Percentiles rank a stretch among this genome's conserved stretches.
phyloP scores from a whole-genome alignment of 495 filamentous ascomycete genomes.

The Achaetomiella virescens region DNA sequence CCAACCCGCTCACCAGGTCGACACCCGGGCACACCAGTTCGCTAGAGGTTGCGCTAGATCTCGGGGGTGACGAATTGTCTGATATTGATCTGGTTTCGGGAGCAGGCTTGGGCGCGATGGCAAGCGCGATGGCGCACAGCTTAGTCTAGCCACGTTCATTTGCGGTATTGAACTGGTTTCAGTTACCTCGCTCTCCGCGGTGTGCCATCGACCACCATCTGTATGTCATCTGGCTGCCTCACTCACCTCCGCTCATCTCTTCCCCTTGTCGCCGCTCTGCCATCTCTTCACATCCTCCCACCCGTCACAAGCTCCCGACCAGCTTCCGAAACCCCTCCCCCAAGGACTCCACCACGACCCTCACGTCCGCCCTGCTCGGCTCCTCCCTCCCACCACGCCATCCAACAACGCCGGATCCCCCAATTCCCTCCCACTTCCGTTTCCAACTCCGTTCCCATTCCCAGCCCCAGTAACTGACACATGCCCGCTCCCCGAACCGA shows the following conservation, averaged over 20 bases:
- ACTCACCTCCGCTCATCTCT: background rate
- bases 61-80: too few relatives aligned
- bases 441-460: slow-evolving; percentile 20
- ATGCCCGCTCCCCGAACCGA: slow-evolving; percentile 15
- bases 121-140: too few relatives aligned
- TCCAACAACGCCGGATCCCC: slow-evolving; percentile 20
- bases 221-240: background rate
- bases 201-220: too few relatives aligned
- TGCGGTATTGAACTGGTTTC: too few relatives aligned
- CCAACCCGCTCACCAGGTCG: too few relatives aligned
- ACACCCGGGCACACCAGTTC: too few relatives aligned
- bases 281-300: background rate
- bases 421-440: too few relatives aligned
- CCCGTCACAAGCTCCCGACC: slow-evolving; percentile 20
- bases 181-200: too few relatives aligned
- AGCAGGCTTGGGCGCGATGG: too few relatives aligned
- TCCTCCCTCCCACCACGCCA: slow-evolving; percentile 12
- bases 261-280: background rate
- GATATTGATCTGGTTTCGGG: too few relatives aligned
- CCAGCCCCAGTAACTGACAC: slow-evolving; percentile 23
- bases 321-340: slow-evolving; percentile 31
- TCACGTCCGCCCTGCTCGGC: slow-evolving; percentile 32
- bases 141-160: too few relatives aligned
- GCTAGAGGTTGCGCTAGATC: too few relatives aligned
- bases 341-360: slow-evolving; percentile 32